These are phyloP conservation scores for Mycogone perniciosa DNA, from an alignment of 2,329 filamentous ascomycete genomes.

Conservation along the genomic window DNA sequence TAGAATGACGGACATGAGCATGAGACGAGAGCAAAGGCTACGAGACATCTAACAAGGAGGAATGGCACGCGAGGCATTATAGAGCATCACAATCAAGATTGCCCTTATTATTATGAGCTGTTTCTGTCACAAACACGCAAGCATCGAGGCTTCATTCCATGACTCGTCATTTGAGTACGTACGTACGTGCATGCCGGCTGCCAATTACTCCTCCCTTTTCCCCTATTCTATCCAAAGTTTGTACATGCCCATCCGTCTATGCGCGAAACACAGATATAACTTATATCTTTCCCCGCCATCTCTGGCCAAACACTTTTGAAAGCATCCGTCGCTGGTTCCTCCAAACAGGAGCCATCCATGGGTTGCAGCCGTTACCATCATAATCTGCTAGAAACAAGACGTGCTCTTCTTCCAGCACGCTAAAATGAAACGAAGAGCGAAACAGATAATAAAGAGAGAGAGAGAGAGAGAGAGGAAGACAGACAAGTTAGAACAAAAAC, in stretches of 20 bases:
- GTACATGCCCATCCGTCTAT: conserved; percentile 15
- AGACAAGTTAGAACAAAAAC: conserved; percentile 2
- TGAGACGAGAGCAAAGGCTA: not conserved
- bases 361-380: conserved; percentile 16
- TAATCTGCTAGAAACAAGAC: conserved; percentile 12
- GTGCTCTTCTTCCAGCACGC: not conserved
- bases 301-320: conserved; percentile 7
- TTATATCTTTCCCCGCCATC: not conserved
- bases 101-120: too few species aligned
- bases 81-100: too few species aligned
- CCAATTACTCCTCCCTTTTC: conserved; percentile 11
- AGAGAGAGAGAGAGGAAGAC: conserved; percentile 3
- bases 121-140: too few species aligned
- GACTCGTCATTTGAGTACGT: conserved; percentile 10
- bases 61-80: too few species aligned
- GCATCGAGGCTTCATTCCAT: conserved; percentile 4
- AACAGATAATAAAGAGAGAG: conserved; percentile 11
- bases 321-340: conserved; percentile 10
- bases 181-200: conserved; percentile 9
- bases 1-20: not conserved
- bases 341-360: conserved; percentile 9
- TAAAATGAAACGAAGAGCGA: not conserved
- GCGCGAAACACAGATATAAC: conserved; percentile 10
- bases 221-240: conserved; percentile 17
- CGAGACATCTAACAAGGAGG: too few species aligned